Evolutionary conservation across 495 filamentous ascomycete species (phyloP).

Genomic region (Symbiotaphrina buchneri): DNA sequence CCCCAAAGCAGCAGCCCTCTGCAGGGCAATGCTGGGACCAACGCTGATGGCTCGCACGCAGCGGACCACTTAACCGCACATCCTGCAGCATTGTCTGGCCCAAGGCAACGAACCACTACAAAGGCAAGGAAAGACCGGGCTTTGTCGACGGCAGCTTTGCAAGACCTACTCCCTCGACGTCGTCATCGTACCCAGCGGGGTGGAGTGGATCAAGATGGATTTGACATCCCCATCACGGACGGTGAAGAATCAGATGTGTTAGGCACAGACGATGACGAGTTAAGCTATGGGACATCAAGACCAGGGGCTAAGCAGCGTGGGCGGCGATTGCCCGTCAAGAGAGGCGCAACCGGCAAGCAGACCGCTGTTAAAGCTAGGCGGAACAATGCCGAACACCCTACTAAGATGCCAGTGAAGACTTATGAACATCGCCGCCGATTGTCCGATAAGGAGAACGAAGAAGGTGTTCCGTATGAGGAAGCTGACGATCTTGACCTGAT

Average conservation of each 20-base stretch:
- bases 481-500: constrained; percentile 12
- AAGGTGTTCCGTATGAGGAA: constrained; percentile 6
- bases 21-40: neutral
- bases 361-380: too few relatives aligned
- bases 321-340: too few relatives aligned
- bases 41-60: neutral
- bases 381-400: too few relatives aligned
- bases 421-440: neutral
- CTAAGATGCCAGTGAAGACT: too few relatives aligned
- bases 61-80: neutral
- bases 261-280: too few relatives aligned
- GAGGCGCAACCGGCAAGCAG: too few relatives aligned
- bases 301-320: too few relatives aligned
- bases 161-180: constrained; percentile 22
- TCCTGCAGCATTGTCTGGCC: neutral
- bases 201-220: constrained; percentile 8
- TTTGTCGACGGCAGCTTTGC: constrained; percentile 22
- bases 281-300: too few relatives aligned
- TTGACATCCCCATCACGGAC: constrained; percentile 6
- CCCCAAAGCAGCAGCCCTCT: constrained; percentile 23
- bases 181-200: constrained; percentile 15
- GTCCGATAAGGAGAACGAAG: constrained; percentile 26
- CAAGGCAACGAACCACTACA: constrained; percentile 1
- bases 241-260: too few relatives aligned
- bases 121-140: neutral